Evolutionary conservation across 2,329 filamentous ascomycete genomes (phyloP), one percentile per base, ranked within the genome.

Genomic region (Escovopsis sp.): DNA sequence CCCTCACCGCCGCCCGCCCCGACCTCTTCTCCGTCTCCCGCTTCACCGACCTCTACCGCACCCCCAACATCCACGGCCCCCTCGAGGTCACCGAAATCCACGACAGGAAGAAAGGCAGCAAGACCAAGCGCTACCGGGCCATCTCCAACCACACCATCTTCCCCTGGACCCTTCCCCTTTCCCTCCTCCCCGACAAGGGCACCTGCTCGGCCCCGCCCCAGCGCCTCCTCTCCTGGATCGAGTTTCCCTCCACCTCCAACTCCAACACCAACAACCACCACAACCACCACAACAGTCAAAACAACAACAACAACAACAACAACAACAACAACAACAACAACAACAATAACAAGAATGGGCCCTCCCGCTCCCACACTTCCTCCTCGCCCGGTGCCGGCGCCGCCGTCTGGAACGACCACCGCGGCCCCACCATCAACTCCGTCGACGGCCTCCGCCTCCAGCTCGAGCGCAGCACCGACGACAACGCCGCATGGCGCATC

Each of bases 21-120:
- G 86, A 96, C 50, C 61, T 94, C 8, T 98, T 87, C 55, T 86
- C 94, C 49, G 87, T 88, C 5, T 84, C 87, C 15, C 83, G 78
- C 42, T 69, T 96, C 43, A 82, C 87, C 19, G 76, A 84, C 32
- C 62, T 96, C 19, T 80, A 94, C 52, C 66, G 79, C 27, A 80
- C 84, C 49, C 80, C 81, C 5, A 74, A 75, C 36, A 60, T 72
- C 3, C 73, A 82, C 38, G 56, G 58, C 4, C 56, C 59, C 7
- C 35, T 62, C 16, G 51, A 63, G 37, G 34, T 53, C 4, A 42
- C 60, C 16, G 46, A 57, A 16, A 39, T 52, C 11, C 49, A 71
- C 61, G 58, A 75, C 61, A 53, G 52, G 28, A 50, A 53, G 6
- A 53, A 49, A 69, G 19, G 19, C 19, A 49, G 57, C 66, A 37